A percentile compares a stretch with the other conserved stretches of the same genome.
phyloP scores from a whole-genome alignment of 108 stramenopile species.

The Cyclotella cryptica region DNA sequence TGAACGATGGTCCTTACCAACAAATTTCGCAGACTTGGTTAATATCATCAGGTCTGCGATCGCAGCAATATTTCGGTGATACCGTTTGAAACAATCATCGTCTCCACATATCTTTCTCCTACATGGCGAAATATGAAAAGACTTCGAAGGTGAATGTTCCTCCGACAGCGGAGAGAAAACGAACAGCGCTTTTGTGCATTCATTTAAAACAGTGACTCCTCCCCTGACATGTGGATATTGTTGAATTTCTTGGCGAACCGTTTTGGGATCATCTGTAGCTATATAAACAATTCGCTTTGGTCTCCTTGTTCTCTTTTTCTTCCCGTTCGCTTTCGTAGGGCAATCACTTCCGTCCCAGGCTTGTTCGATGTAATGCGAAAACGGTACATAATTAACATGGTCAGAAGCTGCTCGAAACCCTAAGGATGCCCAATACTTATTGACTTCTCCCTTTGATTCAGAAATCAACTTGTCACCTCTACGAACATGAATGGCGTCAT shows the following conservation, averaged over 20 bases:
- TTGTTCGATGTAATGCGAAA: slow-evolving; percentile 28
- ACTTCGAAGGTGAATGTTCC: neutral
- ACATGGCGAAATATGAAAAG: neutral
- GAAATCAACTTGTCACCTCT: slow-evolving; percentile 40
- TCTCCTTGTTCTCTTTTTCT: neutral
- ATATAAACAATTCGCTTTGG: slow-evolving; percentile 25
- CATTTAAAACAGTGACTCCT: slow-evolving; percentile 3
- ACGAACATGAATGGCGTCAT: slow-evolving; percentile 43
- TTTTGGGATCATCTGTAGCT: slow-evolving; percentile 36
- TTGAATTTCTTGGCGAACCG: slow-evolving; percentile 23
- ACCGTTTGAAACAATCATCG: slow-evolving; percentile 12
- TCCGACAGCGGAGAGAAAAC: neutral
- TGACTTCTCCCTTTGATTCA: slow-evolving; percentile 27
- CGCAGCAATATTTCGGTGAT: slow-evolving; percentile 31
- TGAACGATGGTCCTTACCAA: slow-evolving; percentile 5
- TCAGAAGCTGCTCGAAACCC: slow-evolving; percentile 16
- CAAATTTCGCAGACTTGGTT: slow-evolving; percentile 19
- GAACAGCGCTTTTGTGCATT: neutral
- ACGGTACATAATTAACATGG: slow-evolving; percentile 30
- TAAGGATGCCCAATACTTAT: slow-evolving; percentile 30
- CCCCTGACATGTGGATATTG: slow-evolving; percentile 12
- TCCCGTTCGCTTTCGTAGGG: neutral
- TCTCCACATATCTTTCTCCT: neutral
- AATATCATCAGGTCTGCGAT: slow-evolving; percentile 34
- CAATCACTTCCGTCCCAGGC: slow-evolving; percentile 15